These are phyloP conservation scores for Coemansia sp. DNA, from an alignment of 192 early-diverging fungal genomes.

Conservation along the genomic window DNA sequence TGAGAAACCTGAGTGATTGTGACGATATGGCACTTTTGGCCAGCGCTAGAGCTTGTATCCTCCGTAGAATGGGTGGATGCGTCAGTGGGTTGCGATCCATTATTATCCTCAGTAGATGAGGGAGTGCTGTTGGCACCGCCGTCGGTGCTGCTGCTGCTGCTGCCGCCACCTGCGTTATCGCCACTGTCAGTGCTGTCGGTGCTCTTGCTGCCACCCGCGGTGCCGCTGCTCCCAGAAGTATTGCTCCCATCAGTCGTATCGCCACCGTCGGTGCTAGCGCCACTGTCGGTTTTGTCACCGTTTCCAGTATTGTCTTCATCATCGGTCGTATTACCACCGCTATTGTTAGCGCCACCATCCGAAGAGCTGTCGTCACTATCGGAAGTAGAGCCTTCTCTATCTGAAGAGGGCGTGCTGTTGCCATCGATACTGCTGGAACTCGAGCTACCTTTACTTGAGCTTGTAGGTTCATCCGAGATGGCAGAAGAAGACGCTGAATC, in stretches of 20 bases:
- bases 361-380: not conserved
- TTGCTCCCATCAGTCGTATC: no score
- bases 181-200: not conserved
- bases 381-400: not conserved
- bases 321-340: not conserved
- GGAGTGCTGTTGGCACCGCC: not conserved
- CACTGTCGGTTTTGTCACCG: not conserved
- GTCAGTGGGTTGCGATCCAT: not conserved
- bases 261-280: not conserved
- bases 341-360: not conserved
- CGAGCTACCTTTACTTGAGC: not conserved
- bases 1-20: not conserved
- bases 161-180: not conserved
- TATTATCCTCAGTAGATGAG: not conserved
- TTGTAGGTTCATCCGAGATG: not conserved
- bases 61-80: not conserved
- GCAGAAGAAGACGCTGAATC: not conserved
- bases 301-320: not conserved
- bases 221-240: not conserved
- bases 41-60: not conserved
- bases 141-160: not conserved
- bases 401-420: not conserved
- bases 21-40: not conserved
- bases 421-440: not conserved
- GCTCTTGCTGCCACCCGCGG: not conserved